Conservation (phyloP, 2,329 filamentous ascomycete species). For the Phaeophleospora eucalypticola region DNA sequence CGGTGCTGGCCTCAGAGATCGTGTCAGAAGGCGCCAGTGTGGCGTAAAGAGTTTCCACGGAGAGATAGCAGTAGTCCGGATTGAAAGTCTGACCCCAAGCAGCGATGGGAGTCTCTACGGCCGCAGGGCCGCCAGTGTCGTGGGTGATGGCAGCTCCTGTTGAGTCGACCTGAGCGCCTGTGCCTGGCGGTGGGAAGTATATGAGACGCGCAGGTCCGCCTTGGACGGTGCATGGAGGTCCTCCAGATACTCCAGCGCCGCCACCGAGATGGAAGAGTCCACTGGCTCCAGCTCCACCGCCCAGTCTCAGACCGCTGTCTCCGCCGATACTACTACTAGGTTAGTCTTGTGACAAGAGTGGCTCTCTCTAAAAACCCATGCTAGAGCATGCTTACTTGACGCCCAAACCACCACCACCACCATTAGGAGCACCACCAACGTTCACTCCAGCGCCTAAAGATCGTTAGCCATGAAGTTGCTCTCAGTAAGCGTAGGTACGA, state of each 20-base stretch:
- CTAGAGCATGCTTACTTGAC: neutral
- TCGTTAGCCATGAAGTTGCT: neutral
- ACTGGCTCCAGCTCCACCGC: neutral
- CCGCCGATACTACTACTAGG: neutral
- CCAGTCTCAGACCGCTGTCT: neutral
- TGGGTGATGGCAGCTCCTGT: neutral
- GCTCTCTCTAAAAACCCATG: neutral
- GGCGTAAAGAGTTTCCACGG: conserved; percentile 10
- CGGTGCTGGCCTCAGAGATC: conserved; percentile 4
- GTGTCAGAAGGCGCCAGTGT: conserved; percentile 8
- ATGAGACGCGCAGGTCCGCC: conserved; percentile 24
- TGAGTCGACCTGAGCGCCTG: conserved; percentile 1
- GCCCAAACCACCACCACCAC: neutral
- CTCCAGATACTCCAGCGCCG: conserved; percentile 4
- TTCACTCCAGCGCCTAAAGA: neutral
- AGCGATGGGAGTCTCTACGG: neutral
- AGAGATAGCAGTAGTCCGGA: conserved; percentile 13
- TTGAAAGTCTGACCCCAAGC: conserved; percentile 10
- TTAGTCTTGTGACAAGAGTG: too few species aligned
- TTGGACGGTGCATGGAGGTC: conserved; percentile 20
- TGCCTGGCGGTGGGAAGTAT: conserved; percentile 21
- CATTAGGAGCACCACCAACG: neutral
- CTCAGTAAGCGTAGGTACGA: neutral
- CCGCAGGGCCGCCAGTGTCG: neutral
- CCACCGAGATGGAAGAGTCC: conserved; percentile 2